Evolutionary conservation across 2,329 filamentous ascomycete genomes (phyloP).

Genomic region (Plectosphaerella cucumerina): DNA sequence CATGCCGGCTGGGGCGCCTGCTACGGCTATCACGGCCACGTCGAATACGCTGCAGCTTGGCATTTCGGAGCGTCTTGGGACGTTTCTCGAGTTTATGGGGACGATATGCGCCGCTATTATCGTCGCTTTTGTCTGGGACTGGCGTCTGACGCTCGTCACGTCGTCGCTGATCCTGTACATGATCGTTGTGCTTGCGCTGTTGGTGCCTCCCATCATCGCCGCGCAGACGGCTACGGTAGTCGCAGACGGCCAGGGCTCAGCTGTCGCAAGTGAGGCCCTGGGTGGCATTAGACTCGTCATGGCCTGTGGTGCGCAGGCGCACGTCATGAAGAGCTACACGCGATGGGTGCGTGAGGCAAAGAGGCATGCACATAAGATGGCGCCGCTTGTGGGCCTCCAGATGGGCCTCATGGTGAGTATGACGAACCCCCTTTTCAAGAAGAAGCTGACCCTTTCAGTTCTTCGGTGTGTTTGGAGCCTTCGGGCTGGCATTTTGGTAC

Average conservation of each 20-base stretch:
- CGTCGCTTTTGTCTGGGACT: slow-evolving; percentile 53
- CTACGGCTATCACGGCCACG: slow-evolving; percentile 59
- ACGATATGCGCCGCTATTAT: slow-evolving; percentile 49
- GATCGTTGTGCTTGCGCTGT: slow-evolving; percentile 20
- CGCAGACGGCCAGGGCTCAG: slow-evolving; percentile 29
- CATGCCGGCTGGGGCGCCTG: slow-evolving; percentile 57
- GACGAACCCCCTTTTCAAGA: not conserved
- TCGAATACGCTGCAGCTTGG: slow-evolving; percentile 62
- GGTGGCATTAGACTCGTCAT: slow-evolving; percentile 36
- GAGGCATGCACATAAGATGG: slow-evolving; percentile 27
- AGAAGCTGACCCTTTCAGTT: slow-evolving; percentile 29
- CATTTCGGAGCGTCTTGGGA: slow-evolving; percentile 59
- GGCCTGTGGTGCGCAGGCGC: slow-evolving; percentile 37
- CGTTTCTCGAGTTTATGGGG: slow-evolving; percentile 50
- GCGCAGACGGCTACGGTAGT: slow-evolving; percentile 12
- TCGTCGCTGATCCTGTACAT: slow-evolving; percentile 42
- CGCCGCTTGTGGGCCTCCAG: slow-evolving; percentile 25
- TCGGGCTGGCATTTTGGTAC: slow-evolving; percentile 60
- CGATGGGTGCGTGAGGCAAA: slow-evolving; percentile 31
- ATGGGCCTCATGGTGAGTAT: slow-evolving; percentile 18
- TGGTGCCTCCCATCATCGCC: slow-evolving; percentile 24
- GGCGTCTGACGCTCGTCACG: slow-evolving; percentile 53
- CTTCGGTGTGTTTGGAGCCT: slow-evolving; percentile 48
- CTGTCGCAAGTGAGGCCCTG: slow-evolving; percentile 38
- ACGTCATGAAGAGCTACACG: slow-evolving; percentile 29